Evolutionary conservation across 768 basidiomycete species (phyloP), one percentile per base, ranked within the genome.

Genomic region (Panaeolus cyanescens): DNA sequence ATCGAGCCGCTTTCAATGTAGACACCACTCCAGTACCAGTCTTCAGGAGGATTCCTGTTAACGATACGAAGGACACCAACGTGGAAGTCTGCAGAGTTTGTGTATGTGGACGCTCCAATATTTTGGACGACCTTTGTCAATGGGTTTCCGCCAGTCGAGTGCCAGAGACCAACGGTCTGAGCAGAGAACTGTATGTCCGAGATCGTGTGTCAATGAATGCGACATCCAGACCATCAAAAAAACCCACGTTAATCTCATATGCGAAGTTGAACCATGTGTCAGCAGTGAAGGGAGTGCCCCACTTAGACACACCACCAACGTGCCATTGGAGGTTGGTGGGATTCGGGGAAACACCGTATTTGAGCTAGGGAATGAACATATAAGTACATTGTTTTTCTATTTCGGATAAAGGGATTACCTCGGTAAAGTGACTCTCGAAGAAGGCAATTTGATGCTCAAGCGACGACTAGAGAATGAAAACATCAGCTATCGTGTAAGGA

Each of bases 251-350:
- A 66, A 87, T 86, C 62, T 87, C 86, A 65, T 87, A 87, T 31
- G 85, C 86, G 64, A 88, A 87, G 77, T 87, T 87, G 74, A 80
- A 85, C 85, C 85, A 88, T 54, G 78, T 79, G 34, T 78, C 81
- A 5, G 86, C 74, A 15, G 73, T 76, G 72, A 83, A 83, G 1
- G 82, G 75, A 1, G 80, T 79, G 54, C 78, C 74, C 83, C 84
- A 87, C 66, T 85, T 75, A 28, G 77, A 72, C 7, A 74, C 68
- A 30, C 79, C 75, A 10, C 68, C 63, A 20, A 85, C 77, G 75
- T 81, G 81, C 85, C 85, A 87, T 34, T 80, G 77, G 13, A 87
- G 74, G 68, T 83, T 74, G 3, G 79, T 80, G 1, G 76, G 72
- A 63, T 77, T 83, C 8, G 83, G 78, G 3, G 73, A 75, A 17